These are phyloP conservation scores for Geoglossum glabrum DNA, from an alignment of 495 filamentous ascomycete species.

Conservation along the genomic window DNA sequence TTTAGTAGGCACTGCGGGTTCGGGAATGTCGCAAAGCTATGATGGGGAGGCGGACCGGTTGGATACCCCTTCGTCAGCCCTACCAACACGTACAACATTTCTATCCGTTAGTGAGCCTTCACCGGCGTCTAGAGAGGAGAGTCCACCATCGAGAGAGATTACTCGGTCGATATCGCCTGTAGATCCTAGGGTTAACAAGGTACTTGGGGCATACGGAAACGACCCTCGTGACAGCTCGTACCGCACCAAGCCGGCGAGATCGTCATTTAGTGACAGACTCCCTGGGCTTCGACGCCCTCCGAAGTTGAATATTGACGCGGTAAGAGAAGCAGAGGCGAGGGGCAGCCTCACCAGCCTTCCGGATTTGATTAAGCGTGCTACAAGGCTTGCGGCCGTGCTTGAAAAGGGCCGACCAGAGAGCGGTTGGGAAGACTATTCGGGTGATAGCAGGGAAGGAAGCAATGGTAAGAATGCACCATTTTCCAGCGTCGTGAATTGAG, in stretches of 20 bases:
- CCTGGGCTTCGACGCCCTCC: not conserved
- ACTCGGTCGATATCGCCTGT: not conserved
- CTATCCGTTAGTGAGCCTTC: not conserved
- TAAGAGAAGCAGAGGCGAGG: constrained; percentile 1
- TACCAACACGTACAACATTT: not conserved
- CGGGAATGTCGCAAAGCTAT: not conserved
- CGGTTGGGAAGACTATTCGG: constrained; percentile 14
- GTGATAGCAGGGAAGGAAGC: not conserved
- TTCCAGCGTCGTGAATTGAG: no score
- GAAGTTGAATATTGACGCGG: not conserved
- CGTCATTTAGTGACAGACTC: not conserved
- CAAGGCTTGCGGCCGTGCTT: constrained; percentile 66
- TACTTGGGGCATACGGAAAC: not conserved
- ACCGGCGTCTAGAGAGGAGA: not conserved
- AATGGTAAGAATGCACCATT: constrained; percentile 15
- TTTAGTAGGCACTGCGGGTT: not conserved
- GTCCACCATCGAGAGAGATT: not conserved
- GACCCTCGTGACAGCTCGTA: not conserved
- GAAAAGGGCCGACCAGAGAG: constrained; percentile 75
- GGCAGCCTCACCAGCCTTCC: constrained; percentile 50
- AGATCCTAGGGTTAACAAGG: not conserved
- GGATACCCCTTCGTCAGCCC: not conserved
- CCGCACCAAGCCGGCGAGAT: not conserved
- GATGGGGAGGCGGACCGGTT: not conserved
- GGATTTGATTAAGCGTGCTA: constrained; percentile 77